Evolutionary conservation across 257 asterid species (phyloP), one percentile per base, ranked within the genome.

Genomic region (Misopates orontium): DNA sequence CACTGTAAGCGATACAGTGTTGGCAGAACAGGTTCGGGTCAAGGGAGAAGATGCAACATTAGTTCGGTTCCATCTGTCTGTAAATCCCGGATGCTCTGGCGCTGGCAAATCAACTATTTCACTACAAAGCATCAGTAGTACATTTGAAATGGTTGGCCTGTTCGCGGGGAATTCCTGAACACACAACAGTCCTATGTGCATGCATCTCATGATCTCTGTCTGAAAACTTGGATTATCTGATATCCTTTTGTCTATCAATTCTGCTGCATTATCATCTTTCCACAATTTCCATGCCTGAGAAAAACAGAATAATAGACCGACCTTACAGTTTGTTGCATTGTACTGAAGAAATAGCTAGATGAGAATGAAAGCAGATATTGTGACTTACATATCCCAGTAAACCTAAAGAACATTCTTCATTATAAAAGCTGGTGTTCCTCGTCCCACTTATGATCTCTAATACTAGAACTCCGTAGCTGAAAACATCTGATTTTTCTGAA

Each of bases 401-500:
- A 25, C 63, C 22, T 6, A 54, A 40, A 9, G 62, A 10, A 12
- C 24, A 39, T 4, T 73, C 73, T 0, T 72, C 69, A 5, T 66
- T 25, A 17, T 71, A 52, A 45, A 72, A 77, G 44, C 73, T 60
- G 11, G 60, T 69, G 24, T 73, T 77, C 28, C 70, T 59, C 47
- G 21, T 68, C 49, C 75, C 75, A 16, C 71, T 71, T 11, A 76
- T 21, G 8, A 76, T 71, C 55, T 76, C 77, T 21, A 76, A 53
- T 42, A 63, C 17, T 8, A 72, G 1, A 23, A 77, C 78, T 13
- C 78, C 75, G 13, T 71, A 76, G 53, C 81, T 76, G 60, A 70
- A 75, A 1, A 76, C 74, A 45, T 69, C 75, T 0, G 79, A 69
- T 40, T 69, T 75, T 64, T 70, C 73, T 3, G 73, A 75, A 25